Conservation (phyloP, 1,284 basidiomycete species). For the Boletus mariae region DNA sequence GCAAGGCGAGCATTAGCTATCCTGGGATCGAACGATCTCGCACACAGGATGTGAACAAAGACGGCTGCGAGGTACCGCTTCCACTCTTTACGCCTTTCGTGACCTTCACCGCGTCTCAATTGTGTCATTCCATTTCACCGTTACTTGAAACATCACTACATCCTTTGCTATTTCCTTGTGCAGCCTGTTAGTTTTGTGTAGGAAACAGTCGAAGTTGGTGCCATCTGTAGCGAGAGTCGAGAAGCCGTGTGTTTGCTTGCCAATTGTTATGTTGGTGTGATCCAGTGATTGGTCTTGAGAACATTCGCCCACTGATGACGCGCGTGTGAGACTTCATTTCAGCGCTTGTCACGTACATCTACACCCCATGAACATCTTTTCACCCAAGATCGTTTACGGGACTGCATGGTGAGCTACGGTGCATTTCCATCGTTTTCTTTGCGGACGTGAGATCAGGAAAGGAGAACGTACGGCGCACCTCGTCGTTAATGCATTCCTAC, state of each 20-base stretch:
- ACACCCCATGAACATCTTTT: conserved; percentile 26
- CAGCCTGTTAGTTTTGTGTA: neutral
- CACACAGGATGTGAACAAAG: neutral
- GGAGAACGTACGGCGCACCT: conserved; percentile 65
- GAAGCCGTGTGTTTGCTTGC: neutral
- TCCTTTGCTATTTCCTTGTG: neutral
- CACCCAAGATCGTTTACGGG: conserved; percentile 58
- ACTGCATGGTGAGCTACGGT: conserved; percentile 54
- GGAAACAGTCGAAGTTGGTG: neutral
- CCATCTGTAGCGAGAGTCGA: neutral
- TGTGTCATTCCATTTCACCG: neutral
- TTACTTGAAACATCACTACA: neutral
- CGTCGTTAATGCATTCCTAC: conserved; percentile 65
- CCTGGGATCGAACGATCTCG: neutral
- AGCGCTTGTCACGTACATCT: conserved; percentile 4
- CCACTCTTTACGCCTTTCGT: neutral
- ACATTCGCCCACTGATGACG: no score
- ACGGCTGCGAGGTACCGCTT: neutral
- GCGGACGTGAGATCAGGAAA: conserved; percentile 50
- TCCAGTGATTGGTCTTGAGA: neutral
- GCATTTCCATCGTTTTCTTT: neutral
- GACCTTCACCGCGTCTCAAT: neutral
- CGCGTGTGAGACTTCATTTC: conserved; percentile 17
- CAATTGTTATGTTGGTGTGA: neutral
- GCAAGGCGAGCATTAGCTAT: neutral